Evolutionary conservation across 2,329 filamentous ascomycete species (phyloP), one percentile per base, ranked within the genome.

Genomic region (Penicillium sp.): DNA sequence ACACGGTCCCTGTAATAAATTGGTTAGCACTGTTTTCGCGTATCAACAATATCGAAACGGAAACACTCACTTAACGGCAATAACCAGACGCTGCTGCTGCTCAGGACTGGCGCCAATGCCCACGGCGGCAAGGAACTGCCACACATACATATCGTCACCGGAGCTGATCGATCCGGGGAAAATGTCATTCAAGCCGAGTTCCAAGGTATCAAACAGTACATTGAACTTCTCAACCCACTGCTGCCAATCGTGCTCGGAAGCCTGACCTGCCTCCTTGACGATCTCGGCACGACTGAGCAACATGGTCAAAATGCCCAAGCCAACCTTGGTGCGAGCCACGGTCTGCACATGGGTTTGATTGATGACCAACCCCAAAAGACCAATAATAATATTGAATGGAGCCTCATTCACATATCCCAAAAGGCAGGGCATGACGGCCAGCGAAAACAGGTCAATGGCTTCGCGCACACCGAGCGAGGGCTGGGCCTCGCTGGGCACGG

Each of bases 111-210:
- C 93, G 50, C 91, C 92, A 63, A 96, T 94, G 61, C 94, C 94
- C 76, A 97, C 91, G 13, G 93, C 92, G 9, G 94, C 94, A 63
- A 99, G 82, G 73, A 97, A 95, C 76, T 97, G 93, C 94, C 94
- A 99, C 39, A 97, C 91, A 70, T 97, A 96, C 70, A 96, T 88
- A 69, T 99, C 94, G 65, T 97, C 92, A 49, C 90, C 90, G 8
- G 90, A 87, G 63, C 91, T 92, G 69, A 96, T 90, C n/a, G 89
- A 89, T 21, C 89, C 90, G 0, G 93, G 92, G 84, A 99, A 99
- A 61, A 97, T 87, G 66, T 89, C 84, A 13, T 89, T 88, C 46
- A 97, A 83, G 7, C 88, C 87, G 2, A 90, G 90, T 74, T 97
- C 93, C 19, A 97, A 81, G 7, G 85, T 83, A 72, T 94, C 91